Percentiles rank a stretch among this genome's conserved stretches.
phyloP scores from a whole-genome alignment of 768 basidiomycete species.

The Phylloporus sp. region DNA sequence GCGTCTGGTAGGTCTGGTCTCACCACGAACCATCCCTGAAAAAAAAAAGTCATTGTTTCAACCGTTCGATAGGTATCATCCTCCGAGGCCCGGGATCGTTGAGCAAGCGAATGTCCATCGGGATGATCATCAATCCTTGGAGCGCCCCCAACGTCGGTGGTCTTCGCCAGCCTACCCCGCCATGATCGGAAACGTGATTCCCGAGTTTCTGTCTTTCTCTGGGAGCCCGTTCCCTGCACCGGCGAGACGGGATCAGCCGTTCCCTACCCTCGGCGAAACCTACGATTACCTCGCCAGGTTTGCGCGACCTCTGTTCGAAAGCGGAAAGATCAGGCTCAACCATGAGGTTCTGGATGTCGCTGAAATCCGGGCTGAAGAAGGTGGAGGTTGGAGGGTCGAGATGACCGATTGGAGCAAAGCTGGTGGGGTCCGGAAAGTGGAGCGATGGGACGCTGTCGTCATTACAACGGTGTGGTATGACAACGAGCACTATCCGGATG shows the following conservation, averaged over 20 bases:
- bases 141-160: conserved; percentile 42
- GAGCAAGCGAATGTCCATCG: background rate
- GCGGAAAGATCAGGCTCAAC: conserved; percentile 36
- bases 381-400: conserved; percentile 37
- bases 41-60: too few species aligned
- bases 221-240: conserved; percentile 26
- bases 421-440: conserved; percentile 24
- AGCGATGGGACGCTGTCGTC: conserved; percentile 48
- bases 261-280: conserved; percentile 28
- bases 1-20: conserved; percentile 42
- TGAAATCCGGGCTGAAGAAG: conserved; percentile 27
- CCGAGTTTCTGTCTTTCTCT: conserved; percentile 35
- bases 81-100: background rate
- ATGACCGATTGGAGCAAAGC: conserved; percentile 34
- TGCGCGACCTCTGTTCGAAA: conserved; percentile 19
- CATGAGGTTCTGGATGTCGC: conserved; percentile 38
- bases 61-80: conserved; percentile 21
- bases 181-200: conserved; percentile 47
- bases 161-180: conserved; percentile 44
- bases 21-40: background rate
- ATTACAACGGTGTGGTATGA: conserved; percentile 44
- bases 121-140: background rate
- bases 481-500: conserved; percentile 39
- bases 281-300: conserved; percentile 26
- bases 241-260: conserved; percentile 22